Evolutionary conservation across 2,329 filamentous ascomycete genomes (phyloP), one percentile per base, ranked within the genome.

Genomic region (Diplocarpon rosae): DNA sequence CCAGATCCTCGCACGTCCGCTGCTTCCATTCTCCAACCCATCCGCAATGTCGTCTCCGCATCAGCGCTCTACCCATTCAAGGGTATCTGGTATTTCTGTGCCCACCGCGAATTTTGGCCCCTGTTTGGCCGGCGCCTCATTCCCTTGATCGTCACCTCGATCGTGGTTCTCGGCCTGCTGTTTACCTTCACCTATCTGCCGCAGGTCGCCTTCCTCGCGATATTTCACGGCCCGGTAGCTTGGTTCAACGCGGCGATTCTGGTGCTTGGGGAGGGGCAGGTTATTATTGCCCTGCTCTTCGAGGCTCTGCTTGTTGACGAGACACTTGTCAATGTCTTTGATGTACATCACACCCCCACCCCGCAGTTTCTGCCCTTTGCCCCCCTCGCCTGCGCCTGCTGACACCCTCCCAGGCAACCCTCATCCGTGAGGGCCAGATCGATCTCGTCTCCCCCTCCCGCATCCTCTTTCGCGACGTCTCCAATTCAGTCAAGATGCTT

Each of bases 171-270:
- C 50, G 68, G 80, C n/a, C 70, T 93, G 15, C 76, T 96, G 15
- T 96, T 96, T 64, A 71, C 86, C 11, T 93, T 92, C 64, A 72
- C 86, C 1, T 96, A 94, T 56, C 66, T 95, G 2, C 90, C 90
- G 0, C 86, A 96, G 61, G 87, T 87, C 45, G 85, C 85, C 1
- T 85, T 98, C 57, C 74, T 98, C 16, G 80, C 84, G 13, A 76
- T 96, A 54, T 96, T 95, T 62, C 89, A 96, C 57, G 84, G 84
- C 16, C 75, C 78, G 47, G 81, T 80, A 27, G 92, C 92, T n/a
- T 94, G 87, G 85, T 66, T 95, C 46, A 95, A 87, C 56, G 88
- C 84, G 2, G 79, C 85, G 0, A 81, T 96, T 51, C 70, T 96
- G 37, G 85, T 95, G 0, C 71, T 98, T n/a, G 85, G 86, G 36